These are phyloP conservation scores for Aureobasidium sp. DNA, from an alignment of 2,329 filamentous ascomycete species.

Conservation along the genomic window DNA sequence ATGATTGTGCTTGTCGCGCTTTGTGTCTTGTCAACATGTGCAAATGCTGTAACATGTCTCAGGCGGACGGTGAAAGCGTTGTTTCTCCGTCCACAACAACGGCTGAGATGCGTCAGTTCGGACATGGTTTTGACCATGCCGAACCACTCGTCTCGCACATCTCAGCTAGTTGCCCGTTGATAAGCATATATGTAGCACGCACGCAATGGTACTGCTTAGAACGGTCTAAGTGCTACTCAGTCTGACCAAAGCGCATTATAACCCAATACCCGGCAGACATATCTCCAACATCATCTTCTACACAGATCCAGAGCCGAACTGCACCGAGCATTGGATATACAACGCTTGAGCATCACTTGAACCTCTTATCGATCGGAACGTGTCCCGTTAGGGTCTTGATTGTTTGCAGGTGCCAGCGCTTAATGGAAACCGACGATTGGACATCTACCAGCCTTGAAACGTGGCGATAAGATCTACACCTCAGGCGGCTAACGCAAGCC, in stretches of 20 bases:
- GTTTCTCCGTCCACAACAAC: neutral
- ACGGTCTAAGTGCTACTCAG: too few species aligned
- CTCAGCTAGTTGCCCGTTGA: neutral
- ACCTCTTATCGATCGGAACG: too few species aligned
- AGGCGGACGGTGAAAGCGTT: neutral
- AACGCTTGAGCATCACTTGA: too few species aligned
- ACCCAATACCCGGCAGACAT: too few species aligned
- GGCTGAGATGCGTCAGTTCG: neutral
- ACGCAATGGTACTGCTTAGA: neutral
- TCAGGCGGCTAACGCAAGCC: neutral
- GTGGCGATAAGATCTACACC: neutral
- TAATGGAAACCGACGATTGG: neutral
- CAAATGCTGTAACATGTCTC: neutral
- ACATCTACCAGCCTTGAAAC: neutral
- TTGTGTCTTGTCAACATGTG: neutral
- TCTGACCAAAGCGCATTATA: neutral
- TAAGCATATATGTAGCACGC: neutral
- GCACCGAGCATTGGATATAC: too few species aligned
- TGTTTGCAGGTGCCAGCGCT: slow-evolving; percentile 2
- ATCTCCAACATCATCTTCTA: too few species aligned
- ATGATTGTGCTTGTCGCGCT: neutral
- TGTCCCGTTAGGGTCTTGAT: neutral
- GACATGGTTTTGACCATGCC: neutral
- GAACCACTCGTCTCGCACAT: neutral
- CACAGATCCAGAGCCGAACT: too few species aligned